Percentiles rank a stretch among this genome's conserved stretches.
These are phyloP conservation scores for Dendryphion nanum DNA, from an alignment of 2,329 filamentous ascomycete genomes.

Conservation along the genomic window DNA sequence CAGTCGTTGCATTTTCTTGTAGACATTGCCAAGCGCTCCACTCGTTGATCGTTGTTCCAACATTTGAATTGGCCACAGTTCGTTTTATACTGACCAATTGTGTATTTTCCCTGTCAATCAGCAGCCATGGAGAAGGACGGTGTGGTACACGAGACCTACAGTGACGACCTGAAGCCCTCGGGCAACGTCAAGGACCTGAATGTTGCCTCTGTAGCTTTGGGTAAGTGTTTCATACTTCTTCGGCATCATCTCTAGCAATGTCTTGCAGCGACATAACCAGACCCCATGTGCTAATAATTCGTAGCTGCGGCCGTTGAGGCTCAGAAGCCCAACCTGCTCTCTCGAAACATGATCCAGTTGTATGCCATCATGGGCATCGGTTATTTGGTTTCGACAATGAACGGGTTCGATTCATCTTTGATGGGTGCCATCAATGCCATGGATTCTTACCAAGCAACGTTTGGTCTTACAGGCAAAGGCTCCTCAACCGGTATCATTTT, in stretches of 20 bases:
- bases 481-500: slow-evolving; percentile 51
- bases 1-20: too few species aligned
- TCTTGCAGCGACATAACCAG: not conserved
- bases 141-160: too few species aligned
- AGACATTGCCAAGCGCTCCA: too few species aligned
- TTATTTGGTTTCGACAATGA: slow-evolving; percentile 35
- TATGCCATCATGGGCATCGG: slow-evolving; percentile 35
- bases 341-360: slow-evolving; percentile 30
- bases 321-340: slow-evolving; percentile 30
- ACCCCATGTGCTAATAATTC: slow-evolving; percentile 6
- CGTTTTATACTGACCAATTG: too few species aligned
- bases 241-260: not conserved
- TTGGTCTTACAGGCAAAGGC: slow-evolving; percentile 48
- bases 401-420: slow-evolving; percentile 37
- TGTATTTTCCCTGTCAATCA: too few species aligned
- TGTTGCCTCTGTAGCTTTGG: slow-evolving; percentile 30
- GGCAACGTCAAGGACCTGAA: slow-evolving; percentile 26
- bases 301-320: slow-evolving; percentile 31
- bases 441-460: slow-evolving; percentile 50
- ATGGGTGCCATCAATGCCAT: slow-evolving; percentile 56
- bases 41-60: too few species aligned
- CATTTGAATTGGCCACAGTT: too few species aligned
- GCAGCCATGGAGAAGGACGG: too few species aligned
- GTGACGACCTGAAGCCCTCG: too few species aligned
- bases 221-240: slow-evolving; percentile 12